These are phyloP conservation scores for Sordaria brevicollis DNA, from an alignment of 495 filamentous ascomycete genomes.

Conservation along the genomic window DNA sequence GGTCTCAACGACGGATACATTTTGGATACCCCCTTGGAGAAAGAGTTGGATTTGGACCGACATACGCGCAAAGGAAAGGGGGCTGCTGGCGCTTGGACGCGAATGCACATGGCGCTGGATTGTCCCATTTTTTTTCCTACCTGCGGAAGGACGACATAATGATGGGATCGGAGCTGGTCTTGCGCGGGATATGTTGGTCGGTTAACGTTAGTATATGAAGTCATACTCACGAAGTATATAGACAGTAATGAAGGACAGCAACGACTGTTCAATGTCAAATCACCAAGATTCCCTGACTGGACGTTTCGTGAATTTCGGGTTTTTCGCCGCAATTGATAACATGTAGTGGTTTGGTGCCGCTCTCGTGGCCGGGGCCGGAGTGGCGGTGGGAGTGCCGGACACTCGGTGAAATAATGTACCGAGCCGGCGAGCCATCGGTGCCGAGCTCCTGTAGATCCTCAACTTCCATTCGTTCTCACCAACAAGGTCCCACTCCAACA, in stretches of 20 bases:
- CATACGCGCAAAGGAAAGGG: neutral
- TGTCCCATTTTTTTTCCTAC: neutral
- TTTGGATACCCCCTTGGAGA: neutral
- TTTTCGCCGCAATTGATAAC: no score
- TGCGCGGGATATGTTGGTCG: neutral
- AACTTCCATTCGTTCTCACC: no score
- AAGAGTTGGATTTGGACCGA: neutral
- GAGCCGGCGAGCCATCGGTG: no score
- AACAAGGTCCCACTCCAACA: no score
- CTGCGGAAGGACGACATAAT: neutral
- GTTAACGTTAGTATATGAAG: neutral
- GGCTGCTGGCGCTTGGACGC: neutral
- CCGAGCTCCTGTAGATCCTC: no score
- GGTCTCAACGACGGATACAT: neutral
- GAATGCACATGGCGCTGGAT: neutral
- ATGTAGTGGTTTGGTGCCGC: no score
- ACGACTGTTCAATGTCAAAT: neutral
- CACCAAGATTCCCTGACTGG: neutral
- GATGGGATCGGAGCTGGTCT: neutral
- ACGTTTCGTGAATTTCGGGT: neutral
- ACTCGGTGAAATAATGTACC: no score
- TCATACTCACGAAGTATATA: neutral
- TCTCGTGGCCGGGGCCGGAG: no score
- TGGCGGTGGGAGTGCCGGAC: no score
- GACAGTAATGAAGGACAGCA: neutral